A percentile compares a stretch with the other conserved stretches of the same genome.
These are phyloP conservation scores for Volvox carteri DNA, from an alignment of 163 green algal species.

Conservation along the genomic window DNA sequence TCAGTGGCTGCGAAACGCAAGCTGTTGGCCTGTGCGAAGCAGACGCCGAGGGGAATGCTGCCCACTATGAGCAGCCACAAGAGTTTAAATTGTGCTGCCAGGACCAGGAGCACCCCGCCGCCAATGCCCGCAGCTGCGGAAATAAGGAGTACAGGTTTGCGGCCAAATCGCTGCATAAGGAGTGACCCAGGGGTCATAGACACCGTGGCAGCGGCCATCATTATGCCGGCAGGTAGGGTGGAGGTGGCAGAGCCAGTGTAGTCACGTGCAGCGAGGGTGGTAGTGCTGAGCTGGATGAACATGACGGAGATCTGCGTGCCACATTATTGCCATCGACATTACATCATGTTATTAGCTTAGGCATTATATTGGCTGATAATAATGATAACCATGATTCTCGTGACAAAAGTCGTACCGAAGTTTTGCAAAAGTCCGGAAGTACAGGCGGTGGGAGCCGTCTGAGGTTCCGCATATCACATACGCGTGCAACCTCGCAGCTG, in stretches of 20 bases:
- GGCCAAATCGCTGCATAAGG: background rate
- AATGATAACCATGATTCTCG: no score
- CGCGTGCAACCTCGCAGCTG: no score
- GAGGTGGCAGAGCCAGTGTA: background rate
- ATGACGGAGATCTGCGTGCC: conserved; percentile 24
- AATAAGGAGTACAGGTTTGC: background rate
- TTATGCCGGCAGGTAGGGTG: conserved; percentile 36
- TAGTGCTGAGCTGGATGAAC: conserved; percentile 44
- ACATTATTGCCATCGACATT: background rate
- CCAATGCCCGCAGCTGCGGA: background rate
- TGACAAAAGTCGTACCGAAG: no score
- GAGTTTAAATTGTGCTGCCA: background rate
- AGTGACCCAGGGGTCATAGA: background rate
- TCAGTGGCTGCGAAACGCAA: conserved; percentile 29
- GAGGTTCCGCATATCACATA: no score
- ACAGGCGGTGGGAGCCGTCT: no score
- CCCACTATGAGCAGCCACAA: conserved; percentile 33
- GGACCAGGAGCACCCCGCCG: background rate
- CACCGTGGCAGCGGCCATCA: conserved; percentile 30
- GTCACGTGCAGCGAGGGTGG: background rate
- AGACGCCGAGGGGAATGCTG: conserved; percentile 23
- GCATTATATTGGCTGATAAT: no score
- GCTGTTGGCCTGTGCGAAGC: conserved; percentile 47
- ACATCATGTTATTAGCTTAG: no score
- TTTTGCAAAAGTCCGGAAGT: no score